A percentile compares a stretch with the other conserved stretches of the same genome.
phyloP scores from a whole-genome alignment of 163 green algal species.

The Chloromonas sp. region DNA sequence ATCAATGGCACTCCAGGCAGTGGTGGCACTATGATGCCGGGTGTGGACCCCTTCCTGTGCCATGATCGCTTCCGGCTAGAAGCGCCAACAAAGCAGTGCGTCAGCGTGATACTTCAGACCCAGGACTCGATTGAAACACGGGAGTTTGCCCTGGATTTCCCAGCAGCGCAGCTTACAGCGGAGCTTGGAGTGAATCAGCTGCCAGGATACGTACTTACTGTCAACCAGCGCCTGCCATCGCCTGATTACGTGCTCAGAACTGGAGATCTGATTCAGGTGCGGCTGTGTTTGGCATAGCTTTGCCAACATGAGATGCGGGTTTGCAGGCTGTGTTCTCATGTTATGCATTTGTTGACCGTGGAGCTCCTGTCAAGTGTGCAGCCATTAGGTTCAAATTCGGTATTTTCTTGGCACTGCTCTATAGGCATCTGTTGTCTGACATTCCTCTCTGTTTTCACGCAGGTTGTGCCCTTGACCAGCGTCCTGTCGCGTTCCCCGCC shows the following conservation, averaged over 20 bases:
- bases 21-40: not conserved
- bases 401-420: too few species aligned
- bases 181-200: slow-evolving; percentile 20
- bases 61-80: slow-evolving; percentile 37
- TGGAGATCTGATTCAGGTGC: slow-evolving; percentile 37
- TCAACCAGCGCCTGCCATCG: slow-evolving; percentile 28
- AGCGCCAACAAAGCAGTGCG: not conserved
- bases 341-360: too few species aligned
- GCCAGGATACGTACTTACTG: slow-evolving; percentile 25
- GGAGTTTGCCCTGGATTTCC: slow-evolving; percentile 20
- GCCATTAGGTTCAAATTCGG: too few species aligned
- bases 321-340: too few species aligned
- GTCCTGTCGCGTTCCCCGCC: too few species aligned
- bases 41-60: slow-evolving; percentile 36
- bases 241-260: slow-evolving; percentile 10
- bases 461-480: too few species aligned
- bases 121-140: slow-evolving; percentile 26
- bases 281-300: not conserved
- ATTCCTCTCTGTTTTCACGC: too few species aligned
- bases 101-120: slow-evolving; percentile 33
- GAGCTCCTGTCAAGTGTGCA: too few species aligned
- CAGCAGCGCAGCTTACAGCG: slow-evolving; percentile 18
- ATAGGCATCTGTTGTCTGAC: too few species aligned
- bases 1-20: not conserved
- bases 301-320: too few species aligned